Conservation (phyloP, 2,329 filamentous ascomycete genomes). For the Alternaria sp. region DNA sequence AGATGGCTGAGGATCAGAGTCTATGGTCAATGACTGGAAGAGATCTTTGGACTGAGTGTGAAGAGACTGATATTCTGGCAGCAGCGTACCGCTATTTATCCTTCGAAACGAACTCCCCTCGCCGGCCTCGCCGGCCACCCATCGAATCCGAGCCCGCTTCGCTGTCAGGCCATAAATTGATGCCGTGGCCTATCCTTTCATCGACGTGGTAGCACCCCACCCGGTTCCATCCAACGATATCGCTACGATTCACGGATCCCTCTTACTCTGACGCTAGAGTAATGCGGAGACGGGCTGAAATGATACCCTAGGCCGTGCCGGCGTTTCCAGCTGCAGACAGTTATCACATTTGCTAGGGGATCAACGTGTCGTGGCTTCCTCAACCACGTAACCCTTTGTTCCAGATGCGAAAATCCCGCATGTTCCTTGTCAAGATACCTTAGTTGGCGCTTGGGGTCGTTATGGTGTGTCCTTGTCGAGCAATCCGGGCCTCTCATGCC, state of each 20-base stretch:
- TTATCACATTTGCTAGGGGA: conserved; percentile 52
- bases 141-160: conserved; percentile 37
- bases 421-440: conserved; percentile 45
- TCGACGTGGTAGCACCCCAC: conserved; percentile 53
- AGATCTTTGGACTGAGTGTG: conserved; percentile 36
- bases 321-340: conserved; percentile 51
- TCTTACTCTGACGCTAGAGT: conserved; percentile 53
- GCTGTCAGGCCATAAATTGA: conserved; percentile 45
- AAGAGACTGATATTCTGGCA: conserved; percentile 32
- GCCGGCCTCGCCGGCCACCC: conserved; percentile 31
- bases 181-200: conserved; percentile 47
- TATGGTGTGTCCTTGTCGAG: conserved; percentile 28
- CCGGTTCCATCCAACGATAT: conserved; percentile 52
- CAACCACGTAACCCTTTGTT: conserved; percentile 52
- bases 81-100: conserved; percentile 50
- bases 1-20: conserved; percentile 32
- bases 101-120: conserved; percentile 34
- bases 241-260: conserved; percentile 53
- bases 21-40: conserved; percentile 39
- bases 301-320: conserved; percentile 54
- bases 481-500: conserved; percentile 41
- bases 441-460: conserved; percentile 36
- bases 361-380: conserved; percentile 53
- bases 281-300: conserved; percentile 52
- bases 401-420: conserved; percentile 48